These are phyloP conservation scores for Seminavis robusta DNA, from an alignment of 108 stramenopile species.

Conservation along the genomic window DNA sequence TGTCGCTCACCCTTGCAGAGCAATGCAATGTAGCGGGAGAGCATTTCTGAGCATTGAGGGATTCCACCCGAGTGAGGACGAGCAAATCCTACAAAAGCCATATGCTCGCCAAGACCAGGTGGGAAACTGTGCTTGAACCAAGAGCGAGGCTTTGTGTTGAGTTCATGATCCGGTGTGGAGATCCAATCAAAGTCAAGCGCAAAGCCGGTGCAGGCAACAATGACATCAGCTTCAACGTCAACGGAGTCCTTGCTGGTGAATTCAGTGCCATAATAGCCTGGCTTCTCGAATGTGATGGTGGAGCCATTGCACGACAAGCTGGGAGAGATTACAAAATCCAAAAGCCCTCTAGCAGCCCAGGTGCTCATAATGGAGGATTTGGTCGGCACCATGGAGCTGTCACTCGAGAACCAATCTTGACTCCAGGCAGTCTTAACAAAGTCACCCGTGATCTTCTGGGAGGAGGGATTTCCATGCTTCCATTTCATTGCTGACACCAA, in stretches of 20 bases:
- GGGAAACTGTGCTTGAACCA: constrained; percentile 22
- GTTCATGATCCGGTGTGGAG: background rate
- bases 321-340: background rate
- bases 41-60: constrained; percentile 6
- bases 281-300: background rate
- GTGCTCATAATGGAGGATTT: background rate
- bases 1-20: background rate
- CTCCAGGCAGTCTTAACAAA: background rate
- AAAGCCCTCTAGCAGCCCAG: background rate
- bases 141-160: background rate
- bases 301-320: background rate
- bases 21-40: constrained; percentile 2
- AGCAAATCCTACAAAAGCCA: constrained; percentile 5
- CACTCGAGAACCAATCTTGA: background rate
- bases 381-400: background rate
- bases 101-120: background rate
- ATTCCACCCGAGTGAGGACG: constrained; percentile 3
- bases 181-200: constrained; percentile 2
- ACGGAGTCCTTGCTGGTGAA: background rate
- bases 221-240: background rate
- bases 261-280: background rate
- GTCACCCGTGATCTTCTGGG: background rate
- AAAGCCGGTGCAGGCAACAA: constrained; percentile 4
- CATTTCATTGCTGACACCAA: background rate
- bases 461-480: background rate